Conservation (phyloP, 2,329 filamentous ascomycete genomes). For the Diaporthe sp. region DNA sequence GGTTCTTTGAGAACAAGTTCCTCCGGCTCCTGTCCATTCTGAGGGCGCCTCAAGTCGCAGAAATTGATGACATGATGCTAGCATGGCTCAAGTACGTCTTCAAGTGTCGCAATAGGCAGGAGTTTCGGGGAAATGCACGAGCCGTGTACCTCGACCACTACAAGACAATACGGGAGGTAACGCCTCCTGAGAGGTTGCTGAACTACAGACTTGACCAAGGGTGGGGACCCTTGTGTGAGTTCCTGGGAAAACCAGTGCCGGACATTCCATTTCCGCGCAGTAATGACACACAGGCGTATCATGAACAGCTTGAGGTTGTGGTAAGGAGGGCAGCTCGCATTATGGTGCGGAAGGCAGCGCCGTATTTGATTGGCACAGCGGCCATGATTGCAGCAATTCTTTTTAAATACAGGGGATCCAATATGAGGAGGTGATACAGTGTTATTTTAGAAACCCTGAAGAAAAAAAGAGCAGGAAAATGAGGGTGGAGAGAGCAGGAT, state of each 20-base stretch:
- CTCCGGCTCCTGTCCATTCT: constrained; percentile 31
- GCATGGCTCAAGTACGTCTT: constrained; percentile 48
- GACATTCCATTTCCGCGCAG: constrained; percentile 18
- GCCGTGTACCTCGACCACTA: constrained; percentile 40
- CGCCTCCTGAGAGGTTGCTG: constrained; percentile 41
- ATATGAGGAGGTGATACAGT: neutral
- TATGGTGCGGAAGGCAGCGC: neutral
- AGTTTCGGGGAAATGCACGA: constrained; percentile 46
- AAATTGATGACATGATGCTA: constrained; percentile 39
- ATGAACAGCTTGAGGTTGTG: constrained; percentile 22
- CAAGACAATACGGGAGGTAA: constrained; percentile 43
- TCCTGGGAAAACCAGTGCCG: constrained; percentile 30
- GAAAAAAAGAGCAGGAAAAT: no score
- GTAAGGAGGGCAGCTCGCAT: neutral
- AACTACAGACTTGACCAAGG: constrained; percentile 47
- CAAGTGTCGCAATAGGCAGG: constrained; percentile 45
- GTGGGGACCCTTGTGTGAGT: constrained; percentile 46
- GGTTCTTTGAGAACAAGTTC: constrained; percentile 43
- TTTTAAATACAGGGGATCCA: neutral
- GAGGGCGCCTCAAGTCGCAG: neutral
- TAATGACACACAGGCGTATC: constrained; percentile 20
- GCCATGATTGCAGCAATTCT: neutral
- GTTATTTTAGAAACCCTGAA: no score
- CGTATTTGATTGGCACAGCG: neutral
- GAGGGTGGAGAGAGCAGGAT: no score